phyloP scores from a whole-genome alignment of 371 early-diverging fungal species.

The Quaeritorhiza haematococci region DNA sequence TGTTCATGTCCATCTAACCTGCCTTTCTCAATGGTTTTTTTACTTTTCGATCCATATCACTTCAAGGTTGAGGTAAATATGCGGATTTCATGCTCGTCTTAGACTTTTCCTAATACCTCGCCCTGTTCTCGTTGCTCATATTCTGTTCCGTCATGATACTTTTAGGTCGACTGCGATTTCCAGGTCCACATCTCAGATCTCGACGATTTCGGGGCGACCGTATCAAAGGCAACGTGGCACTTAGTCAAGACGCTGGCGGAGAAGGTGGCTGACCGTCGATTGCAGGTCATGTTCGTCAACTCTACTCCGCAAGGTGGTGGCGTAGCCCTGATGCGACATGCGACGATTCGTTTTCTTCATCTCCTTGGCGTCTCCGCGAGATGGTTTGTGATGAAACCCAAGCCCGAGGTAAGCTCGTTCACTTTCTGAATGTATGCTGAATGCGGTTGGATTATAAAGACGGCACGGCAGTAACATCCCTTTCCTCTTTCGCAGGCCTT shows the following conservation, averaged over 20 bases:
- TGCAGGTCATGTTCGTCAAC: slow-evolving; percentile 69
- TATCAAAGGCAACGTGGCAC: slow-evolving; percentile 56
- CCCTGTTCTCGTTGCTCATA: neutral
- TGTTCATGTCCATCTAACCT: too few species aligned
- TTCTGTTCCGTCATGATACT: too few species aligned
- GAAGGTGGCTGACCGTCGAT: slow-evolving; percentile 43
- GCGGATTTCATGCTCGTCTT: too few species aligned
- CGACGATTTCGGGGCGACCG: slow-evolving; percentile 54
- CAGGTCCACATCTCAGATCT: slow-evolving; percentile 57
- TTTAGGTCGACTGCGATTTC: slow-evolving; percentile 64
- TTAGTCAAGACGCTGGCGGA: slow-evolving; percentile 45
- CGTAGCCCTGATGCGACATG: slow-evolving; percentile 88
- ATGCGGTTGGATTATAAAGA: neutral
- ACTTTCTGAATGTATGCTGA: slow-evolving; percentile 71
- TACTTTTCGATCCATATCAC: too few species aligned
- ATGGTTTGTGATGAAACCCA: slow-evolving; percentile 68
- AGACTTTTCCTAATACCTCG: neutral
- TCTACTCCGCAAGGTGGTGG: slow-evolving; percentile 89
- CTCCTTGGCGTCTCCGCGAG: slow-evolving; percentile 56
- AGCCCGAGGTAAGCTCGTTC: slow-evolving; percentile 74
- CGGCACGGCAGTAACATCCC: neutral
- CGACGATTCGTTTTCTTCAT: slow-evolving; percentile 62
- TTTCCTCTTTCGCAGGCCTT: slow-evolving; percentile 16
- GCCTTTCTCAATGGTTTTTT: too few species aligned
- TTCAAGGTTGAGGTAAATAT: too few species aligned